Base-by-base conservation (phyloP, 2,329 filamentous ascomycete genomes). In the Zelopaecilomyces penicillatus region DNA sequence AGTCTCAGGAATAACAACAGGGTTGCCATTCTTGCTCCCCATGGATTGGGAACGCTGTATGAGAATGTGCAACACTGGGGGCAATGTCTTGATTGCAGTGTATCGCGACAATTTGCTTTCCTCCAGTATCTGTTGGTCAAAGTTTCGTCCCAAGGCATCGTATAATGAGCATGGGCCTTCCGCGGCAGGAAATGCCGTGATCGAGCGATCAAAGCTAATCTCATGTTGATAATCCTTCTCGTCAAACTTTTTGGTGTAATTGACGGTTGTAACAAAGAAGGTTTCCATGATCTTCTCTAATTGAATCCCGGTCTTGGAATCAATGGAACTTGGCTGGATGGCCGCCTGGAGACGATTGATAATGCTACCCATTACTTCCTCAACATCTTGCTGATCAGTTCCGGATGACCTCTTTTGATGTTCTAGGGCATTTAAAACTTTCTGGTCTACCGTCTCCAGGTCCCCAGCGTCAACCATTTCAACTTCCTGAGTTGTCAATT, bases 361-460 rank as follows among this genome's bases (percentile, higher is more conserved):
- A 28, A 95, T 86, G 56, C 91, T 93, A 47, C 88, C 88, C 68
- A 96, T 90, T 38, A 96, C 91, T 64, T 98, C 93, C 9, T 89
- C 89, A 4, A 96, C 91, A 65, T 98, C 93, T 65, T 98, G 90
- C 59, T 98, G 93, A 31, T 87, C 72, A 0, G 74, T 78, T 3
- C 74, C 74, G 7, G 70, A 71, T 30, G 65, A 66, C 56, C 68
- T 51, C 44, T 68, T 68, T 57, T 66, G 69, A 55, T 65, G 68
- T 54, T 69, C 72, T 28, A 69, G 66, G 5, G 65, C 72, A 44
- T 57, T 66, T 38, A 62, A 63, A 7, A 76, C 69, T 43, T 68
- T 68, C 40, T 72, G 59, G 26, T 76, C 70, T 9, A 76, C 54
- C 4, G 66, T 66, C 41, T 63, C 58, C 9, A 53, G 41, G 38